Base-by-base conservation (phyloP, 179 eudicot genomes). In the Drosera spatulata region DNA sequence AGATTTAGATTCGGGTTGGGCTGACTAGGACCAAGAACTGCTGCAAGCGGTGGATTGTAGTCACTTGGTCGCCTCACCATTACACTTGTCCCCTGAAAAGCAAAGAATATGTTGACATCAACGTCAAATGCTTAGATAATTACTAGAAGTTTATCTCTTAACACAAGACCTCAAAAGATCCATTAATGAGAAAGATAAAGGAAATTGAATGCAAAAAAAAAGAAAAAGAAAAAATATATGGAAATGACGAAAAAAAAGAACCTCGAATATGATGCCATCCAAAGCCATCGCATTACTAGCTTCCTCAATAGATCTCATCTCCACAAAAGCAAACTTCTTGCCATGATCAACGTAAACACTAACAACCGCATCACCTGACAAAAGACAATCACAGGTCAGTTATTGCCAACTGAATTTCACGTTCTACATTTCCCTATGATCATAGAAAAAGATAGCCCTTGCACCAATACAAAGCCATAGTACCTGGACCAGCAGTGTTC, bases 401-500 rank as follows among this genome's bases (percentile, higher is more conserved):
- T 22, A 22, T 22, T 22, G 33, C 33, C 33, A 22, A 22, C 33
- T 22, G 33, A 22, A 22, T 22, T 22, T 22, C 33, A 22, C 33
- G 33, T 22, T 22, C 33, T 22, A 22, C 33, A 22, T 22, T 22
- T 22, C 33, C 33, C 33, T 22, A 22, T 22, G 33, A 22, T 22
- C 33, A 22, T 22, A 22, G 33, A 22, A 22, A 22, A 22, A 22
- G 33, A 22, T 22, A 22, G 33, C 33, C 33, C 33, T 22, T 22
- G 33, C 33, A 22, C 33, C 33, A 22, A 22, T 22, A 22, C 57
- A 38, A 33, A 66, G 45, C 8, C 8, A 43, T 43, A 75, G 22
- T 66, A 94, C 99, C 99, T 79, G 97, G 97, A 60, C 99, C 99
- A 54, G 97, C 99, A 74, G 99, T 79, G 69, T 94, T 91, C 55